Evolutionary conservation across 768 basidiomycete species (phyloP), one percentile per base, ranked within the genome.

Genomic region (Cantharellus cinnabarinus): DNA sequence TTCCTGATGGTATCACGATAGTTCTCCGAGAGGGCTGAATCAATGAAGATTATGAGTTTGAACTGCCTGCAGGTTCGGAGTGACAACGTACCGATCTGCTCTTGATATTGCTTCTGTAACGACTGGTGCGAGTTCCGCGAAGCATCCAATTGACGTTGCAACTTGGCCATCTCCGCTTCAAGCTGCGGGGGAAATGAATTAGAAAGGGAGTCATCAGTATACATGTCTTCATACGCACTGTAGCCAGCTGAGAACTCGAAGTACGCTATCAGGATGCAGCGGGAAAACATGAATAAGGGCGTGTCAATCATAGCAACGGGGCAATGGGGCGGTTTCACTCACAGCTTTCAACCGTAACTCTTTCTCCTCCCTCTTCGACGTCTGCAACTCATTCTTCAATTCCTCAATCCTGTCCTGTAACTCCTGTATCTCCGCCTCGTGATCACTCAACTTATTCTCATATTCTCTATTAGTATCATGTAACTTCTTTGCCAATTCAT

Each of bases 351-450:
- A 74, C 51, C 87, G 75, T 63, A 94, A 70, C 65, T 97, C 93
- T 71, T 97, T 95, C 70, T 97, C 91, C 65, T 97, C 90, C 44
- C 87, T 77, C 68, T 88, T 86, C 3, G 85, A 82, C 3, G 83
- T 76, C 10, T 74, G 81, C 4, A 95, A 73, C 68, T 95, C 93
- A 7, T 73, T 77, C 62, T 77, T 73, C 61, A 83, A 69, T 67
- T 95, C 89, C 60, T 95, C 91, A 60, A 94, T 67, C 39, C 78
- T 75, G 2, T 70, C 71, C 65, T 93, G 82, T 70, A 87, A 77
- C 60, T 89, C 85, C 64, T 87, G 85, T 38, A 93, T 69, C 65
- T 90, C 83, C n/a, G 73, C 68, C 68, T 94, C 90, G 63, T 89
- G 87, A 57, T 89, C 85, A 5, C 70, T 69, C 10, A 90, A 73